Evolutionary conservation across 192 early-diverging fungal species (phyloP).

Genomic region (Pilaira anomala): DNA sequence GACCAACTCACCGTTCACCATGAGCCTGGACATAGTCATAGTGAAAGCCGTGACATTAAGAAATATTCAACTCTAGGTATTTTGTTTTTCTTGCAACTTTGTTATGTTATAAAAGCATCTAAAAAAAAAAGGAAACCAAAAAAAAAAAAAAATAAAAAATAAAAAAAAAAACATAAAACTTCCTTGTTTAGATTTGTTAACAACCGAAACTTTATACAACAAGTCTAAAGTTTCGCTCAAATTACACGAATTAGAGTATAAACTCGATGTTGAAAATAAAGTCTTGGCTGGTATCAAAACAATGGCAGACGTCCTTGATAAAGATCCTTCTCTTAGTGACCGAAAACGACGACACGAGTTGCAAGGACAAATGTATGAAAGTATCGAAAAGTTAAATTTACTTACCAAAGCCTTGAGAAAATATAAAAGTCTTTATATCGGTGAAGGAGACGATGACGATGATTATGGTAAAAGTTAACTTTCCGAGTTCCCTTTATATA

Average conservation of each 20-base stretch:
- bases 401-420: conserved; percentile 73
- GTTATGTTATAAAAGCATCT: background rate
- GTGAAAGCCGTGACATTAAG: conserved; percentile 15
- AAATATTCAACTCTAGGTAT: conserved; percentile 23
- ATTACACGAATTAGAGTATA: conserved; percentile 82
- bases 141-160: conserved; percentile 10
- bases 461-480: conserved; percentile 52
- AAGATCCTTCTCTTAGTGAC: conserved; percentile 46
- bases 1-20: conserved; percentile 4
- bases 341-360: conserved; percentile 58
- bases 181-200: conserved; percentile 55
- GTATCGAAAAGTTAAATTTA: conserved; percentile 72
- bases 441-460: conserved; percentile 71
- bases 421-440: conserved; percentile 84
- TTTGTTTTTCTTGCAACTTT: conserved; percentile 8
- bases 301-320: conserved; percentile 53
- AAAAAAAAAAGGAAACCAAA: background rate
- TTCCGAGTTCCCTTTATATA: too few species aligned
- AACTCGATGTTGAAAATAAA: conserved; percentile 93
- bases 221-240: conserved; percentile 76
- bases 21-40: background rate
- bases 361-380: conserved; percentile 55
- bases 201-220: conserved; percentile 63
- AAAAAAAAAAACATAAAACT: conserved; percentile 27
- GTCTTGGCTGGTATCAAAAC: conserved; percentile 81